Conservation (phyloP, 352 stramenopile genomes). For the Globisporangium spinosum region DNA sequence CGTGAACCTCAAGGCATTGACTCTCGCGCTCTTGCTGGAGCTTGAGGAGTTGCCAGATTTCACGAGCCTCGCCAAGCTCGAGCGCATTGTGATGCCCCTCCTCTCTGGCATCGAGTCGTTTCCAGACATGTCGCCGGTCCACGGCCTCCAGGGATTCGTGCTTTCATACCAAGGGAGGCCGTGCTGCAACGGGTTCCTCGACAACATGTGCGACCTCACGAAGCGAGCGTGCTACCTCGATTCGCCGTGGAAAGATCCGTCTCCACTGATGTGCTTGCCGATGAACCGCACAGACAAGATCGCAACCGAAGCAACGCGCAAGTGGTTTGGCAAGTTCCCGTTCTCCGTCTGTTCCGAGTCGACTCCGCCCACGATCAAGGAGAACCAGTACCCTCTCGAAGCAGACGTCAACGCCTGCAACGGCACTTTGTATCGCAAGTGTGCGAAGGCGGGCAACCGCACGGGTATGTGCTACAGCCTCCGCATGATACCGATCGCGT, state of each 20-base stretch:
- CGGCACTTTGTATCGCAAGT: conserved; percentile 35
- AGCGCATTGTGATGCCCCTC: not conserved
- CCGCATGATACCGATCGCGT: conserved; percentile 9
- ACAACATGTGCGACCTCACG: conserved; percentile 11
- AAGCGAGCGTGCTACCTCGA: conserved; percentile 6
- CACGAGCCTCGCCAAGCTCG: too few relatives aligned
- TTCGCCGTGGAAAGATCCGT: not conserved
- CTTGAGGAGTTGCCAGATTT: too few relatives aligned
- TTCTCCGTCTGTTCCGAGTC: not conserved
- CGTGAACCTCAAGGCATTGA: too few relatives aligned
- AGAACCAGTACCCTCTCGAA: conserved; percentile 1
- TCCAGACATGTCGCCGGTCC: conserved; percentile 11
- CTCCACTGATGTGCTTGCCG: not conserved
- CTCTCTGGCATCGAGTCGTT: not conserved
- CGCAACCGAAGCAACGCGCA: not conserved
- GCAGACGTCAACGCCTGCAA: conserved; percentile 30
- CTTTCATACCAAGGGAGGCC: not conserved
- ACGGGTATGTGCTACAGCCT: conserved; percentile 29
- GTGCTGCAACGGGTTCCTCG: conserved; percentile 22
- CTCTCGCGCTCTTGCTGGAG: too few relatives aligned
- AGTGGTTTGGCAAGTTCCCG: not conserved
- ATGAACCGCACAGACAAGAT: not conserved
- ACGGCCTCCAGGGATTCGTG: not conserved
- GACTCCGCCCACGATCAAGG: not conserved
- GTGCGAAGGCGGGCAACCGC: conserved; percentile 12